Percentiles rank a stretch among this genome's conserved stretches.
These are phyloP conservation scores for Suhomyces canberraensis DNA, from an alignment of 805 yeast species.

Conservation along the genomic window DNA sequence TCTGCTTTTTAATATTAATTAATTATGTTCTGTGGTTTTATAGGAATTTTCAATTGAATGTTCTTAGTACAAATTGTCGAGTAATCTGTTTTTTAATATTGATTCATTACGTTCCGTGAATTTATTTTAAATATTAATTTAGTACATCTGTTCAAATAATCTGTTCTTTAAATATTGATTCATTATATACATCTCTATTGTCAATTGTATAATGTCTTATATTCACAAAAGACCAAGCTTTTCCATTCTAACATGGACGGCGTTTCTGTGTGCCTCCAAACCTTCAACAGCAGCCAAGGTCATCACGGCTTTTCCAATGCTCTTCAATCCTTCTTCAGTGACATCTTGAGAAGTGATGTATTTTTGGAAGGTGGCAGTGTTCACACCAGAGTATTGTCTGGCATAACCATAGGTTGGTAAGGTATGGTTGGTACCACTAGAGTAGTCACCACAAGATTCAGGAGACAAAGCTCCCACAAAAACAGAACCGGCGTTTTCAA, in stretches of 20 bases:
- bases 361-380: constrained; percentile 93
- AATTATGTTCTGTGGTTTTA: too few relatives aligned
- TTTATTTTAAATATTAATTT: too few relatives aligned
- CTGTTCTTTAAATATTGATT: neutral
- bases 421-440: constrained; percentile 97
- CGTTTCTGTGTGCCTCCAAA: constrained; percentile 94
- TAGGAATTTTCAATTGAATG: too few relatives aligned
- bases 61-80: too few relatives aligned
- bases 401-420: constrained; percentile 98
- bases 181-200: neutral
- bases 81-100: too few relatives aligned
- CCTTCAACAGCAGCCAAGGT: constrained; percentile 95
- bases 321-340: constrained; percentile 75
- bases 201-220: too few relatives aligned
- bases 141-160: too few relatives aligned
- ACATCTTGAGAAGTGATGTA: constrained; percentile 93
- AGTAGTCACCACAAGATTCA: constrained; percentile 97
- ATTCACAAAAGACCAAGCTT: constrained; percentile 64
- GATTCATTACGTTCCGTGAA: too few relatives aligned
- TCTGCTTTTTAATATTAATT: too few relatives aligned
- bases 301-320: constrained; percentile 96
- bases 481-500: constrained; percentile 93
- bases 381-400: constrained; percentile 94
- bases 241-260: constrained; percentile 91
- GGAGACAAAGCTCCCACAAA: constrained; percentile 97